These are phyloP conservation scores for Triticum urartu DNA, from an alignment of 176 grass and related monocot species.

Conservation along the genomic window DNA sequence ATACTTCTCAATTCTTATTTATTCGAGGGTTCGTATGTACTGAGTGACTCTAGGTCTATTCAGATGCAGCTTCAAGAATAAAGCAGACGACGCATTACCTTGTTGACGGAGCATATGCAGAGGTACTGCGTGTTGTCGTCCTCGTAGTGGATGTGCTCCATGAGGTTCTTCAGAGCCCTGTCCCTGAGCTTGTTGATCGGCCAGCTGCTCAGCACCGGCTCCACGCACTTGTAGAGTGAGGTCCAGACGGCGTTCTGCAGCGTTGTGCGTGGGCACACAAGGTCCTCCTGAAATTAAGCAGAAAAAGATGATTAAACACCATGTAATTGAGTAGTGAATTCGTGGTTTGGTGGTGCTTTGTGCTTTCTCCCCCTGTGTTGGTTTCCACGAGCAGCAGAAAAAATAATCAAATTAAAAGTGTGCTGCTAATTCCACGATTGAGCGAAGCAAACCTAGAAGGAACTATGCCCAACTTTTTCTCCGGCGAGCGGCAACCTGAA, in stretches of 20 bases:
- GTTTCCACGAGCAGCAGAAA: background rate
- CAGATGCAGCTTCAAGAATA: too few relatives aligned
- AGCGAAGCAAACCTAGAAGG: background rate
- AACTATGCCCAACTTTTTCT: too few relatives aligned
- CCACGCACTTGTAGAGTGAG: constrained; percentile 50
- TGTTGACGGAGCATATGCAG: constrained; percentile 48
- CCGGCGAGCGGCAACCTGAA: too few relatives aligned
- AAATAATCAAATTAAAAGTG: background rate
- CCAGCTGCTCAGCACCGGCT: constrained; percentile 63
- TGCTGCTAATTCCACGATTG: background rate
- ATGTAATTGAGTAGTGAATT: background rate
- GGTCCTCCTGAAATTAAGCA: constrained; percentile 46
- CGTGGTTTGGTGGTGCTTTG: background rate
- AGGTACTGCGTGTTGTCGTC: constrained; percentile 66
- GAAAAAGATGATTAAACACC: background rate
- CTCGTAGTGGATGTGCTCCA: constrained; percentile 84
- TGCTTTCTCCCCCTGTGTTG: background rate
- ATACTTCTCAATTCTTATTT: too few relatives aligned
- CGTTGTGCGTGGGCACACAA: constrained; percentile 43
- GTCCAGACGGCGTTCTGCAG: constrained; percentile 63
- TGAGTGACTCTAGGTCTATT: too few relatives aligned
- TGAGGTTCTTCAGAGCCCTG: constrained; percentile 41
- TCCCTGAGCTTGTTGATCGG: constrained; percentile 57
- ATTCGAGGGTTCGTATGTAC: too few relatives aligned
- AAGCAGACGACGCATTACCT: constrained; percentile 11